Percentiles rank a stretch among this genome's conserved stretches.
These are phyloP conservation scores for Candida chilensis DNA, from an alignment of 805 yeast genomes.

Conservation along the genomic window DNA sequence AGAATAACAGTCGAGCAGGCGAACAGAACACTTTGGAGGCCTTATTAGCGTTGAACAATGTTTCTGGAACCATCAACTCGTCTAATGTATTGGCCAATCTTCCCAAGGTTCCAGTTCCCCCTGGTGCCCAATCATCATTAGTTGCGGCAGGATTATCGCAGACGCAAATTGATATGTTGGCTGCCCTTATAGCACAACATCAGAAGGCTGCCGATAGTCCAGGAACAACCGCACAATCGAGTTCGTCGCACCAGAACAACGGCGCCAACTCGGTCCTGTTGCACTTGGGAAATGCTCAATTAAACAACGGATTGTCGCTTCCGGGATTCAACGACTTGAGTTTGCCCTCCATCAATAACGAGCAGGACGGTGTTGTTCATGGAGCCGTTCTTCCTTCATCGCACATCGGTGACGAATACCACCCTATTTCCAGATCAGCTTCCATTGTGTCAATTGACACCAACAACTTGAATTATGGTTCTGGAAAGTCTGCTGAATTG, in stretches of 20 bases:
- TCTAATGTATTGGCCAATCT: constrained; percentile 27
- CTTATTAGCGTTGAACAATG: constrained; percentile 1
- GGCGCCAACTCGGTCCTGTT: too few species aligned
- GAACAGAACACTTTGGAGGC: constrained; percentile 1
- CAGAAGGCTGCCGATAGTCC: constrained; percentile 18
- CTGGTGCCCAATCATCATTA: constrained; percentile 58
- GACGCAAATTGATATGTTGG: constrained; percentile 64
- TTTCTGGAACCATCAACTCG: constrained; percentile 6
- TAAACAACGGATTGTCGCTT: too few species aligned
- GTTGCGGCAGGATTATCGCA: constrained; percentile 58
- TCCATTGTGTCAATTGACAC: too few species aligned
- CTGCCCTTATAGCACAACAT: constrained; percentile 68
- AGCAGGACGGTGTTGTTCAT: too few species aligned
- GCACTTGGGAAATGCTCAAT: too few species aligned
- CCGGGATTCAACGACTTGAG: too few species aligned
- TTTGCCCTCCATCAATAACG: too few species aligned
- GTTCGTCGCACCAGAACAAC: background rate
- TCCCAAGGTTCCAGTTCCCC: constrained; percentile 63
- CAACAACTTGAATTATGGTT: too few species aligned
- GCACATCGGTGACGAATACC: too few species aligned
- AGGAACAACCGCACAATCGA: too few species aligned
- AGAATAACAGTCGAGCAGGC: constrained; percentile 2
- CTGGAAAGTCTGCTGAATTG: constrained; percentile 28
- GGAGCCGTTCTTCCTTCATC: too few species aligned
- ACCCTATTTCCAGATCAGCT: too few species aligned